phyloP scores from a whole-genome alignment of 164 flowering plant species.

The Euptelea pleiosperma region DNA sequence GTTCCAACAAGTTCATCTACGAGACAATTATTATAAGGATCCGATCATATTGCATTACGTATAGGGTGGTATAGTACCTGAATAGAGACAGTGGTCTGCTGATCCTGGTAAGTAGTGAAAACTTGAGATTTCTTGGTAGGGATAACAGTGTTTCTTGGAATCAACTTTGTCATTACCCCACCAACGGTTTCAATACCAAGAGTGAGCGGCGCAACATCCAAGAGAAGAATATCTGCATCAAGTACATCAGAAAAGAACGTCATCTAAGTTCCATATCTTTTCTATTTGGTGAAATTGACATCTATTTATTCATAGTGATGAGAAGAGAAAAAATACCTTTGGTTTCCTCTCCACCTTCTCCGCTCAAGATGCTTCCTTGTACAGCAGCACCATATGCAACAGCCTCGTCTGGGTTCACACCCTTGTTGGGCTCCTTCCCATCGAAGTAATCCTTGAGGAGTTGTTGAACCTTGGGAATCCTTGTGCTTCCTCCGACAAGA shows the following conservation, averaged over 20 bases:
- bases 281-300: background rate
- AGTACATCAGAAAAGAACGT: background rate
- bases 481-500: conserved; percentile 29
- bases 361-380: conserved; percentile 39
- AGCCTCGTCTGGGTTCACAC: conserved; percentile 49
- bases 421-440: conserved; percentile 29
- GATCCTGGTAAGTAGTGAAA: conserved; percentile 42
- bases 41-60: background rate
- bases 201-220: conserved; percentile 41
- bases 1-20: background rate
- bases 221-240: conserved; percentile 33
- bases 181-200: conserved; percentile 46
- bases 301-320: background rate
- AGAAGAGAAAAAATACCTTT: conserved; percentile 23
- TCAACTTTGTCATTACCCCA: conserved; percentile 50
- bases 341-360: conserved; percentile 42
- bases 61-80: conserved; percentile 26
- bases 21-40: background rate
- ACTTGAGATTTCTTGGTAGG: conserved; percentile 43
- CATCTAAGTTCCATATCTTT: background rate
- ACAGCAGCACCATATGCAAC: conserved; percentile 56
- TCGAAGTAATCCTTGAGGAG: conserved; percentile 25
- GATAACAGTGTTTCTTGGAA: conserved; percentile 46
- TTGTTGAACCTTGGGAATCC: conserved; percentile 30
- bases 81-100: conserved; percentile 41